phyloP scores from a whole-genome alignment of 257 asterid species.

The Solanum piurae region DNA sequence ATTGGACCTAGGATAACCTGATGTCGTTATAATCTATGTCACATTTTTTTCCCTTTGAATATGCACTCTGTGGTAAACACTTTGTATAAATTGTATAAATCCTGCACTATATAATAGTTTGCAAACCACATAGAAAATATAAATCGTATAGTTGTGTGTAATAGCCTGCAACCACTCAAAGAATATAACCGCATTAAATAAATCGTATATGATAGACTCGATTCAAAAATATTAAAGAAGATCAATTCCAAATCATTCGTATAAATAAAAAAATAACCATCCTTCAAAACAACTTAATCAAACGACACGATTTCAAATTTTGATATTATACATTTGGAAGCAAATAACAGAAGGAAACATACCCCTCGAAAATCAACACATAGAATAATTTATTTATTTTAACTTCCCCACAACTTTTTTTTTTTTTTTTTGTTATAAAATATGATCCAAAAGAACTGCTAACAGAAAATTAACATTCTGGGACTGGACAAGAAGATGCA shows the following conservation, averaged over 20 bases:
- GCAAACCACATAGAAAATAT: no score
- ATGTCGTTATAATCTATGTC: no score
- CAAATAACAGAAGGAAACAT: background rate
- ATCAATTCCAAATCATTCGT: no score
- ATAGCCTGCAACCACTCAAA: background rate
- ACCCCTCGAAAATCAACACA: background rate
- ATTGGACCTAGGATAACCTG: background rate
- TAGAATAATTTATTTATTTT: background rate
- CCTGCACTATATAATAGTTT: no score
- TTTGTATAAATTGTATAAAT: no score
- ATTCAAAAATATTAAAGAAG: no score
- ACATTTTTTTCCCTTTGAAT: rapidly evolving
- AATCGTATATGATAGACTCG: no score
- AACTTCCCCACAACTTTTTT: background rate
- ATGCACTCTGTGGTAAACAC: no score
- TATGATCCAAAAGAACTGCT: background rate
- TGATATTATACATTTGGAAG: background rate
- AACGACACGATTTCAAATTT: no score
- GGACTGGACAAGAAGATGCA: background rate
- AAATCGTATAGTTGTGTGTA: rapidly evolving
- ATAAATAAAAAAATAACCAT: no score
- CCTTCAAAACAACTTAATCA: no score
- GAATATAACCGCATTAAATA: no score
- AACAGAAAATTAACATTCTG: background rate
- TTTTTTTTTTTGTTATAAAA: background rate